phyloP scores from a whole-genome alignment of 768 basidiomycete species.

The Mrakia gelida region DNA sequence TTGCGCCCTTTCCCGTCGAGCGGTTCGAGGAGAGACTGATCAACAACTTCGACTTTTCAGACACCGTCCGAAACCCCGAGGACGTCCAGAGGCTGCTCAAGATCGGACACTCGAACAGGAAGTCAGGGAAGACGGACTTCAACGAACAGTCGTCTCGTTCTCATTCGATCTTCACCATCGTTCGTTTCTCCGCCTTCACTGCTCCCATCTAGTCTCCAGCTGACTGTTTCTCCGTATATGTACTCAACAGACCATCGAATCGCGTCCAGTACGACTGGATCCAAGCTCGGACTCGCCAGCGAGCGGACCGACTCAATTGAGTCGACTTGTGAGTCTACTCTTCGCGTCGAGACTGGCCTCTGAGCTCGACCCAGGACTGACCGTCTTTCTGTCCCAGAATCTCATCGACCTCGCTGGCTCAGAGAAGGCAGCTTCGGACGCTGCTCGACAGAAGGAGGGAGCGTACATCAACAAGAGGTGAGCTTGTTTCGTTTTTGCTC shows the following conservation, averaged over 20 bases:
- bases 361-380: no score
- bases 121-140: slow-evolving; percentile 32
- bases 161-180: slow-evolving; percentile 46
- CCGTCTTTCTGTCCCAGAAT: slow-evolving; percentile 19
- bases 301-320: background rate
- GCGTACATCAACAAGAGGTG: slow-evolving; percentile 46
- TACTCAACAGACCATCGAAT: background rate
- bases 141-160: slow-evolving; percentile 45
- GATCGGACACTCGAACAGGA: slow-evolving; percentile 27
- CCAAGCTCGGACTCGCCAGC: background rate
- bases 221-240: background rate
- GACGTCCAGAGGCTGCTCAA: slow-evolving; percentile 27
- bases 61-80: slow-evolving; percentile 20
- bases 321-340: slow-evolving; percentile 4
- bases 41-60: no score
- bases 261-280: background rate
- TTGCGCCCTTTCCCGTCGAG: no score
- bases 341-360: no score
- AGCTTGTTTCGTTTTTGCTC: background rate
- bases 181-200: slow-evolving; percentile 24
- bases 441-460: slow-evolving; percentile 43
- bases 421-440: slow-evolving; percentile 45
- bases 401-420: slow-evolving; percentile 45
- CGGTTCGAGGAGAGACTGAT: no score
- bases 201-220: background rate